Conservation (phyloP, 805 yeast genomes). For the Suhomyces canberraensis region DNA sequence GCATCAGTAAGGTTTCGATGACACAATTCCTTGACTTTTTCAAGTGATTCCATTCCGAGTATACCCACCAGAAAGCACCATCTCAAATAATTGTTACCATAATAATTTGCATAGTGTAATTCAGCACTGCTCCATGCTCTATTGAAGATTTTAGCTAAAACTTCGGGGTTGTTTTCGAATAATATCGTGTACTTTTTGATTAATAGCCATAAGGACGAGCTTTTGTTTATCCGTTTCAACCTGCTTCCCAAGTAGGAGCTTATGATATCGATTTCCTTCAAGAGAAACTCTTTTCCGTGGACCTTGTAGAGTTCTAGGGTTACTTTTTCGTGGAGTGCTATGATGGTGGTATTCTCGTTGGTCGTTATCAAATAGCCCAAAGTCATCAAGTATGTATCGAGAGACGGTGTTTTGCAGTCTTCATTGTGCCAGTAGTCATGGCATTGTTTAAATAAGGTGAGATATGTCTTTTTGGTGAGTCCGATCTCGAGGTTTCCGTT, state of each 20-base stretch:
- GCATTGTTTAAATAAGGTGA: constrained; percentile 29
- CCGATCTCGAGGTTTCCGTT: constrained; percentile 28
- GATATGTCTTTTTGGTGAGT: constrained; percentile 26
- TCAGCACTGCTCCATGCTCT: constrained; percentile 27
- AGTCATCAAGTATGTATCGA: constrained; percentile 25
- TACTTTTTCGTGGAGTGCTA: constrained; percentile 26
- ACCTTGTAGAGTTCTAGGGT: constrained; percentile 10
- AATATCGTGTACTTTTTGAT: constrained; percentile 22
- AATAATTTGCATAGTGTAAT: constrained; percentile 38
- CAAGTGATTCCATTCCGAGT: neutral
- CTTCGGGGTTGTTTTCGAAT: neutral
- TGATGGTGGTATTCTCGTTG: constrained; percentile 35
- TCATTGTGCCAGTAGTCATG: constrained; percentile 28
- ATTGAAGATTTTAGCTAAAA: constrained; percentile 7
- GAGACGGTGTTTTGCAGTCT: constrained; percentile 1
- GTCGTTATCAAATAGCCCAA: constrained; percentile 36
- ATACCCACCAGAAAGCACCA: constrained; percentile 19
- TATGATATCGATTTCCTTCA: constrained; percentile 27
- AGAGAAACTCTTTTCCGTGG: constrained; percentile 8
- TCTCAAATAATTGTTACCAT: constrained; percentile 30
- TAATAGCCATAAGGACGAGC: constrained; percentile 36
- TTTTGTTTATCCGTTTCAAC: constrained; percentile 35
- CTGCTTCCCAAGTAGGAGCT: constrained; percentile 29
- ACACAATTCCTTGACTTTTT: constrained; percentile 5
- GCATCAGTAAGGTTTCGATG: constrained; percentile 14